phyloP scores from a whole-genome alignment of 352 stramenopile species.

The Phytophthora podocarpi region DNA sequence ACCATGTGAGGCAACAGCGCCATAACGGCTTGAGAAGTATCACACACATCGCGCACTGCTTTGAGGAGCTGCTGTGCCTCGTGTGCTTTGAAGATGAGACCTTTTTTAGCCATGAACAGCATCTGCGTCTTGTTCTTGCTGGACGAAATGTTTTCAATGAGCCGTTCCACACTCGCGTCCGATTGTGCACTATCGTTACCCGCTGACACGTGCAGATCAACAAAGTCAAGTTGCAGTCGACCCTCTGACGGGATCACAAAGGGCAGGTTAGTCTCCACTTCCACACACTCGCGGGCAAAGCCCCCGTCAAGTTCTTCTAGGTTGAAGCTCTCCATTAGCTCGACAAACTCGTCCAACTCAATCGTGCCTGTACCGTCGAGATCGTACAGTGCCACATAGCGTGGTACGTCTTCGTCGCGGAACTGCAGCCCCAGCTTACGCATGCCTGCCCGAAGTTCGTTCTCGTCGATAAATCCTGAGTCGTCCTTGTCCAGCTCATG shows the following conservation, averaged over 20 bases:
- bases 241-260: conserved; percentile 74
- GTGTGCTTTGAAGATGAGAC: conserved; percentile 65
- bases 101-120: conserved; percentile 78
- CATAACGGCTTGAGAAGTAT: conserved; percentile 67
- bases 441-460: conserved; percentile 61
- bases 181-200: conserved; percentile 75
- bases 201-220: conserved; percentile 76
- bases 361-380: conserved; percentile 74
- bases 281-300: conserved; percentile 59
- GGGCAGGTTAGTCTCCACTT: conserved; percentile 59
- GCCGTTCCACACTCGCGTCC: conserved; percentile 60
- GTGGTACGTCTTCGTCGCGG: conserved; percentile 67
- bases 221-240: conserved; percentile 66
- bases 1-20: conserved; percentile 79
- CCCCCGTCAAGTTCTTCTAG: conserved; percentile 43
- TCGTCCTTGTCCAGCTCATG: conserved; percentile 67
- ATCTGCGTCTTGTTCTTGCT: conserved; percentile 87
- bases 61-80: conserved; percentile 77
- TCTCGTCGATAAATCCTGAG: conserved; percentile 71
- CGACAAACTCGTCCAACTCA: conserved; percentile 79
- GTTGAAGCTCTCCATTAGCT: conserved; percentile 77
- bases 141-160: conserved; percentile 78
- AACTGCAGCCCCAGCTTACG: conserved; percentile 50
- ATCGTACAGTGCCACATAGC: conserved; percentile 75
- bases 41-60: conserved; percentile 64